Evolutionary conservation across 2,329 filamentous ascomycete genomes (phyloP).

Genomic region (Fusarium phyllophilum): DNA sequence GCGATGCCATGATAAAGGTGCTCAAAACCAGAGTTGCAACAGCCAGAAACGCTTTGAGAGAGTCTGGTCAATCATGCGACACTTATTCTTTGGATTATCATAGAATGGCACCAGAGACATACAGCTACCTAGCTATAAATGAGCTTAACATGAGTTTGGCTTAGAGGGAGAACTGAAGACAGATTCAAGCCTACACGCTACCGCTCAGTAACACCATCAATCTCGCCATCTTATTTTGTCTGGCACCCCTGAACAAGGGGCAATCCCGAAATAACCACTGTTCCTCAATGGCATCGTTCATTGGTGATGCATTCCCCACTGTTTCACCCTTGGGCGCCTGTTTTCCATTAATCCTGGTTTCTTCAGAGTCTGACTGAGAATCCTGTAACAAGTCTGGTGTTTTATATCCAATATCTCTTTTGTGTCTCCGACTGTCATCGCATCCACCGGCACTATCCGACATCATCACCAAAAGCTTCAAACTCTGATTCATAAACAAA

Average conservation of each 20-base stretch:
- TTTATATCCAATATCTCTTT: constrained; percentile 17
- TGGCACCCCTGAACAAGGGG: constrained; percentile 16
- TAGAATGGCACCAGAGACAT: not conserved
- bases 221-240: constrained; percentile 5
- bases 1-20: not conserved
- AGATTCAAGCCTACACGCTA: not conserved
- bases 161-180: not conserved
- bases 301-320: constrained; percentile 31
- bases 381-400: constrained; percentile 32
- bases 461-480: not conserved
- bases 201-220: too few relatives aligned
- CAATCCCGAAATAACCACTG: constrained; percentile 30
- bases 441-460: not conserved
- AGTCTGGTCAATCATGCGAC: constrained; percentile 33
- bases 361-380: constrained; percentile 12
- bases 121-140: constrained; percentile 16
- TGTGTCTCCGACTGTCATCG: not conserved
- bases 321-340: constrained; percentile 30
- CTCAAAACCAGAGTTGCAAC: constrained; percentile 32
- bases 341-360: constrained; percentile 15
- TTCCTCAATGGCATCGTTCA: constrained; percentile 2
- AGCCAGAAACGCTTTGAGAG: constrained; percentile 22
- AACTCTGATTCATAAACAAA: constrained; percentile 7
- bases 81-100: constrained; percentile 23
- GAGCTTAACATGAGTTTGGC: constrained; percentile 9